Evolutionary conservation across 192 early-diverging fungal species (phyloP).

Genomic region (Martensiomyces pterosporus): DNA sequence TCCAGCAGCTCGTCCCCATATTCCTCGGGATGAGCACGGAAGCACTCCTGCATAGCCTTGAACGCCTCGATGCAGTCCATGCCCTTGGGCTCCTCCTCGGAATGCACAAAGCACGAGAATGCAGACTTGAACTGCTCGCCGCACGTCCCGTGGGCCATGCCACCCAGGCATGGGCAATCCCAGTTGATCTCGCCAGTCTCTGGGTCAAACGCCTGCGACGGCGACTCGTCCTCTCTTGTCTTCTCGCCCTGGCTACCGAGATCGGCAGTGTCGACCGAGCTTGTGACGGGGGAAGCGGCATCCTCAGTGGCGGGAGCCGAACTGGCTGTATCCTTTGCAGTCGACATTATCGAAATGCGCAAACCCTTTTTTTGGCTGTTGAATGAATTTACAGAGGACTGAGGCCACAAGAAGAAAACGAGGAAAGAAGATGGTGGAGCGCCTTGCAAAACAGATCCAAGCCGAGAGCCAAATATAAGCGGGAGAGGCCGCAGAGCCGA

Average conservation of each 20-base stretch:
- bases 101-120: constrained; percentile 97
- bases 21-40: constrained; percentile 84
- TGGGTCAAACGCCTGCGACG: constrained; percentile 64
- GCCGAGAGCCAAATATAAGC: too few species aligned
- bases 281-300: too few species aligned
- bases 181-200: constrained; percentile 93
- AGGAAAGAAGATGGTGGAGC: too few species aligned
- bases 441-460: too few species aligned
- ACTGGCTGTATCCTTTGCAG: constrained; percentile 1
- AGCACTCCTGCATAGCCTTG: constrained; percentile 91
- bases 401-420: too few species aligned
- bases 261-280: constrained; percentile 33
- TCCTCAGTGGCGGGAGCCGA: constrained; percentile 2
- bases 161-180: constrained; percentile 93
- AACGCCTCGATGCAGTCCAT: constrained; percentile 93
- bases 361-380: too few species aligned
- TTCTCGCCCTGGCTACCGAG: constrained; percentile 5
- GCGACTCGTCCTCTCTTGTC: constrained; percentile 16
- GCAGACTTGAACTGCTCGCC: constrained; percentile 94
- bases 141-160: constrained; percentile 95
- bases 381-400: too few species aligned
- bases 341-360: too few species aligned
- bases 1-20: constrained; percentile 74
- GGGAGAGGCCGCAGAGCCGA: too few species aligned
- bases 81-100: constrained; percentile 92